These are phyloP conservation scores for Boletus rex-veris DNA, from an alignment of 768 basidiomycete genomes.

Conservation along the genomic window DNA sequence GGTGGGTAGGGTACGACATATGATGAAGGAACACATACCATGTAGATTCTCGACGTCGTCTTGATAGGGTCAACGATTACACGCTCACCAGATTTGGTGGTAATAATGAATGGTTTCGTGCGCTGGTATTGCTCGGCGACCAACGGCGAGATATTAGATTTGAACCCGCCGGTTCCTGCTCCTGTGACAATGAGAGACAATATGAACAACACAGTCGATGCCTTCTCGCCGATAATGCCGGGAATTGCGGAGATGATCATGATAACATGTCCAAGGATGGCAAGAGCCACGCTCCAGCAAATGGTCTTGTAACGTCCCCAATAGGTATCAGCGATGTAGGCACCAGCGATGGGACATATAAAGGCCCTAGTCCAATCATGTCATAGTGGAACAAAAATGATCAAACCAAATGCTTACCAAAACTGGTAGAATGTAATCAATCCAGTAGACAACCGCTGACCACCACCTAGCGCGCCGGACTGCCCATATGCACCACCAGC, in stretches of 20 bases:
- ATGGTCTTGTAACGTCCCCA: slow-evolving; percentile 77
- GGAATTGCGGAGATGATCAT: slow-evolving; percentile 66
- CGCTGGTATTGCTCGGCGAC: slow-evolving; percentile 73
- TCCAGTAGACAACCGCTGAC: slow-evolving; percentile 71
- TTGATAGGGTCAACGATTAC: slow-evolving; percentile 72
- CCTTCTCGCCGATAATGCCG: slow-evolving; percentile 53
- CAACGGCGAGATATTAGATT: slow-evolving; percentile 73
- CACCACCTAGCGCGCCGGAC: slow-evolving; percentile 64
- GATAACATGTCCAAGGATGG: slow-evolving; percentile 62
- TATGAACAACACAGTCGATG: slow-evolving; percentile 50
- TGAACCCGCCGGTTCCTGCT: slow-evolving; percentile 65
- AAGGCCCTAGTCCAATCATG: slow-evolving; percentile 47
- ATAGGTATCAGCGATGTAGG: slow-evolving; percentile 69
- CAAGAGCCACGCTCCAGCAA: slow-evolving; percentile 55
- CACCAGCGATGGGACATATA: slow-evolving; percentile 63
- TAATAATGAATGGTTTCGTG: slow-evolving; percentile 49
- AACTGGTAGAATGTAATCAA: slow-evolving; percentile 69
- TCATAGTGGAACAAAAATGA: not conserved
- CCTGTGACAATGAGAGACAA: slow-evolving; percentile 60
- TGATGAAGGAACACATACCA: slow-evolving; percentile 40
- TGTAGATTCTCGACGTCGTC: slow-evolving; percentile 70
- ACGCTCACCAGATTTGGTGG: slow-evolving; percentile 53
- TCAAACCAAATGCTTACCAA: slow-evolving; percentile 41
- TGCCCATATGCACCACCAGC: slow-evolving; percentile 51
- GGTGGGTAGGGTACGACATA: not conserved